phyloP scores from a whole-genome alignment of 2,329 filamentous ascomycete genomes.

The Calycina herbarum region DNA sequence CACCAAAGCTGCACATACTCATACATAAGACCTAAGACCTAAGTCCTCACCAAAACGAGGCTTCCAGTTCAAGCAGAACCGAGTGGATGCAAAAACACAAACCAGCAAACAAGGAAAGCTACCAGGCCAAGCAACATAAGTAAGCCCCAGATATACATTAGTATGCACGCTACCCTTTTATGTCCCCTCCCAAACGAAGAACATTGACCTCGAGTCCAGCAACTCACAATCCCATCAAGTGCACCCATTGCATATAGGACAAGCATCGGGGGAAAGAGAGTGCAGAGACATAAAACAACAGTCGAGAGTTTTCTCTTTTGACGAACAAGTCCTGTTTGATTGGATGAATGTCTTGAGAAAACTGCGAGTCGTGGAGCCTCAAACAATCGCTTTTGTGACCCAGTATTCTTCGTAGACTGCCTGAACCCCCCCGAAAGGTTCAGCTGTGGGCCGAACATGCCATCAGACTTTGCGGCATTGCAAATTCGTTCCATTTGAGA shows the following conservation, averaged over 20 bases:
- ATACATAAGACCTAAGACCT: not conserved
- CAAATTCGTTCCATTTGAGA: slow-evolving; percentile 24
- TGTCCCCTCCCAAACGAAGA: slow-evolving; percentile 27
- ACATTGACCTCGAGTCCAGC: slow-evolving; percentile 31
- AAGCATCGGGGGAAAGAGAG: slow-evolving; percentile 33
- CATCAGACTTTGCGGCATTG: slow-evolving; percentile 27
- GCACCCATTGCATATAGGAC: slow-evolving; percentile 30
- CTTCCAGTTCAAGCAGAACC: not conserved
- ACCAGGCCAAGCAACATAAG: slow-evolving; percentile 24
- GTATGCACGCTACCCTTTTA: slow-evolving; percentile 28
- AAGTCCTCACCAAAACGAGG: not conserved
- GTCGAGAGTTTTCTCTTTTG: slow-evolving; percentile 29
- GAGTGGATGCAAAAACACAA: slow-evolving; percentile 9
- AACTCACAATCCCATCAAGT: slow-evolving; percentile 31
- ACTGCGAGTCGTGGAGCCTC: slow-evolving; percentile 25
- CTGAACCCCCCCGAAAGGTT: not conserved
- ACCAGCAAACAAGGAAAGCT: slow-evolving; percentile 24
- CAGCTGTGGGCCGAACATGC: slow-evolving; percentile 19
- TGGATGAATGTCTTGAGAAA: slow-evolving; percentile 24
- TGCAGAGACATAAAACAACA: slow-evolving; percentile 28
- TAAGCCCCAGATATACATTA: slow-evolving; percentile 25
- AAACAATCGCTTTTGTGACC: slow-evolving; percentile 22
- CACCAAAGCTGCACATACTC: not conserved
- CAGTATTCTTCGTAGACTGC: slow-evolving; percentile 11
- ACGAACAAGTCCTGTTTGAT: slow-evolving; percentile 16